A percentile compares a stretch with the other conserved stretches of the same genome.
These are phyloP conservation scores for Hypoxylon sp. DNA, from an alignment of 2,329 filamentous ascomycete genomes.

Conservation along the genomic window DNA sequence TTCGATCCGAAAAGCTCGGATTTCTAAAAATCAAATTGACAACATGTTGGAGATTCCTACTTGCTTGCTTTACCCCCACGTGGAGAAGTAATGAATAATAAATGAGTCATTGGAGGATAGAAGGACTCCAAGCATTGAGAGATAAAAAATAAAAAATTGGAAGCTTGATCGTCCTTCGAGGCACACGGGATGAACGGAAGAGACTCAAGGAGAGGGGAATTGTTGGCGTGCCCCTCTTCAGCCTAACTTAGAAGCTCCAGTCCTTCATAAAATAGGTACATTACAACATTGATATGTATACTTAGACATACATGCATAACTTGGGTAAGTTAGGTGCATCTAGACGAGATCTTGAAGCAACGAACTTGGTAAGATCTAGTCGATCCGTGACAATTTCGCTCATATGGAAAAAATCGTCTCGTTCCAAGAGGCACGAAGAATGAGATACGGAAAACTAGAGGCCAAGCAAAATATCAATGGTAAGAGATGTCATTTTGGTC, in stretches of 20 bases:
- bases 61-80: conserved; percentile 27
- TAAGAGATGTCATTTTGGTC: background rate
- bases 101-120: conserved; percentile 37
- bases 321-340: conserved; percentile 16
- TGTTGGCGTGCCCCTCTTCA: conserved; percentile 41
- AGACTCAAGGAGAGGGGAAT: conserved; percentile 22
- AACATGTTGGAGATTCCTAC: conserved; percentile 11
- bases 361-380: conserved; percentile 11
- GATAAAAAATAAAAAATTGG: conserved; percentile 12
- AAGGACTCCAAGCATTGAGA: conserved; percentile 15
- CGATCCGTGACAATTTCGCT: conserved; percentile 23
- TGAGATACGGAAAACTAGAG: conserved; percentile 5
- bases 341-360: conserved; percentile 7
- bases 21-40: conserved; percentile 9
- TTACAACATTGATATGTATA: background rate
- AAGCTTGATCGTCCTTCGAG: conserved; percentile 14
- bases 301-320: conserved; percentile 25
- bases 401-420: conserved; percentile 10
- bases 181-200: conserved; percentile 35
- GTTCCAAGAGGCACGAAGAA: conserved; percentile 12
- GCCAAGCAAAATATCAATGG: conserved; percentile 4
- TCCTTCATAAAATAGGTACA: conserved; percentile 19
- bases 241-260: conserved; percentile 32
- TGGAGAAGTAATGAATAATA: conserved; percentile 34
- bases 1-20: conserved; percentile 9